Conservation (phyloP, 2,329 filamentous ascomycete genomes). For the Sporothrix mexicana region DNA sequence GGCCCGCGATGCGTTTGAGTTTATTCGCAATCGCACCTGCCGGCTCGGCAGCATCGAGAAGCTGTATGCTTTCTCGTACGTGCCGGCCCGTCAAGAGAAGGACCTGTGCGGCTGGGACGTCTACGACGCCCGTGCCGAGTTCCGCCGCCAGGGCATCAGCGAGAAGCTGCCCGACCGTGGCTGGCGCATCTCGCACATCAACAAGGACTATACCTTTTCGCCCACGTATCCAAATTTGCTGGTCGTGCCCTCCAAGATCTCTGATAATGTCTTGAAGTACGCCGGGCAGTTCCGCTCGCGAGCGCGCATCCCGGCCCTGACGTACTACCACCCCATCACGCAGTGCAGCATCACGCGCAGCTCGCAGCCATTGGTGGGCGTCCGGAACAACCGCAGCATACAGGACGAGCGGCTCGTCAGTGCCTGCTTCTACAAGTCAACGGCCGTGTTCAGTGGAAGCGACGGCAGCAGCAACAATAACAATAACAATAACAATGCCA, state of each 20-base stretch:
- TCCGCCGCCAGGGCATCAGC: slow-evolving; percentile 83
- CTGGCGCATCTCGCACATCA: slow-evolving; percentile 91
- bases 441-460: slow-evolving; percentile 47
- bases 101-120: slow-evolving; percentile 79
- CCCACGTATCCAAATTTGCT: slow-evolving; percentile 88
- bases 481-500: slow-evolving; percentile 36
- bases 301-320: slow-evolving; percentile 83
- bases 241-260: slow-evolving; percentile 85
- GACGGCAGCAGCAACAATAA: background rate
- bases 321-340: slow-evolving; percentile 95
- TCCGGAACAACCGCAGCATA: slow-evolving; percentile 86
- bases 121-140: slow-evolving; percentile 87
- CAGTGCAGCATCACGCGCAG: slow-evolving; percentile 96
- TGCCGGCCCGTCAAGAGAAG: slow-evolving; percentile 74
- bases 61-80: slow-evolving; percentile 88
- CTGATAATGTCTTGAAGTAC: slow-evolving; percentile 96
- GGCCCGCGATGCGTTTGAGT: slow-evolving; percentile 86
- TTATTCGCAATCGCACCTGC: slow-evolving; percentile 80
- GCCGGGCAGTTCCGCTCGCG: slow-evolving; percentile 88
- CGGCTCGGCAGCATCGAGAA: slow-evolving; percentile 83
- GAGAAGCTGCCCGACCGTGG: slow-evolving; percentile 76
- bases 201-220: slow-evolving; percentile 87
- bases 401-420: slow-evolving; percentile 94
- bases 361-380: slow-evolving; percentile 87
- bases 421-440: slow-evolving; percentile 83